Evolutionary conservation across 2,329 filamentous ascomycete genomes (phyloP), one percentile per base, ranked within the genome.

Genomic region (Diaporthe vaccinii): DNA sequence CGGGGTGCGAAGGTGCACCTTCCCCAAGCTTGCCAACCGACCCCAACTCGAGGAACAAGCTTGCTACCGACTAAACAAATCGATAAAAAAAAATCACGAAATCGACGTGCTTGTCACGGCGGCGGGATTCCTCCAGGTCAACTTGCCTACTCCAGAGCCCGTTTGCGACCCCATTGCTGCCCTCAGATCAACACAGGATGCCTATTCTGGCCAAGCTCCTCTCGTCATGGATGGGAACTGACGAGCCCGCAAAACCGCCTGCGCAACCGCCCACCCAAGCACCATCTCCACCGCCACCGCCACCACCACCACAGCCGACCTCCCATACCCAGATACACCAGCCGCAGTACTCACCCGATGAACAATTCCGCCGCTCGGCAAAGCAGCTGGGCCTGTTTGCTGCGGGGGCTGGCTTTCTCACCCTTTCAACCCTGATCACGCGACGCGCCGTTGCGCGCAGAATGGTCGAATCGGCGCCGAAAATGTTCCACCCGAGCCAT

Each of bases 401-500:
- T 79, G 91, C 92, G 76, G 96, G 96, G 57, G 89, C 94, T 15
- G 88, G 91, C 73, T 97, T 98, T 84, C 90, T 97, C 78, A 86
- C 90, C 31, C 87, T 95, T 77, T 94, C 95, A 1, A 87, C 93
- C 2, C 82, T 93, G 73, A 86, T 98, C 41, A 94, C 94, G 1
- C 89, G 93, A 41, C 91, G 96, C 69, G 89, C 95, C 12, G 87
- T 97, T 49, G 82, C 86, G 57, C 90, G 92, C 59, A 93, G 93
- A 78, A 88, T 90, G 74, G 82, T 90, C 31, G 87, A 90, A 31
- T 86, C 91, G 17, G 85, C 91, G 53, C 95, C 96, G 15, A 90
- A 89, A 62, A 96, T 93, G 86, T 98, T 93, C 88, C 86, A 90
- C 20, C 90, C 89, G 59, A 92, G 90, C 83, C 91, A 90, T 78